Base-by-base conservation (phyloP, 2,329 filamentous ascomycete genomes). In the Ophiosphaerella narmari region DNA sequence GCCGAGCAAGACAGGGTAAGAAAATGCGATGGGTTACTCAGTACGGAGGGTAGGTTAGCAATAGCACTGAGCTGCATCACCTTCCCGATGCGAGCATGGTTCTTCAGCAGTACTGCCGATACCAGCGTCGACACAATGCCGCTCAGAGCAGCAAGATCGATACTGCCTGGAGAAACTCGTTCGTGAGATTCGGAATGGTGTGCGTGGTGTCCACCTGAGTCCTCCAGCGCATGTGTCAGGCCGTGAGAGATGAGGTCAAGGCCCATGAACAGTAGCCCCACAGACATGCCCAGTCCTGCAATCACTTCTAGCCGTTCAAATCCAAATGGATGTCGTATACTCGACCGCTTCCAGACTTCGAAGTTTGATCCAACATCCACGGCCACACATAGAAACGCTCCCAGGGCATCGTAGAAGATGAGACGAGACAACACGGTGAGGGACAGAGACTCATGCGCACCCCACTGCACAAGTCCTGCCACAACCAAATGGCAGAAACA, bases 361-460 rank as follows among this genome's bases (percentile, higher is more conserved):
- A 99, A 99, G 72, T 99, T 99, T 43, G 90, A 87, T 40, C 97
- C 84, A 1, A 97, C 90, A 68, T 99, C 94, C 39, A 97, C 93
- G 11, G 85, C 86, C 3, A 96, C 91, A 71, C 93, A 97, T 5
- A 97, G 84, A 40, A 92, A 86, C 4, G 94, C 94, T 31, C 91
- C 94, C 1, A 96, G 85, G 7, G 94, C 93, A 71, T 99, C 94
- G 72, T 97, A 99, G 73, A 97, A 90, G 51, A 97, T 88, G 39
- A 99, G 80, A 66, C 97, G 92, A 8, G 91, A 96, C 14, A 99
- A 79, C 0, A 93, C 93, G 6, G 92, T 97, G 77, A 96, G 88
- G 9, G 93, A 91, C 23, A 97, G 82, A 16, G 90, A 96, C 31
- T 91, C 91, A 52, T 91, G 85, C 1, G 91, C 90, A 43, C 85